A percentile compares a stretch with the other conserved stretches of the same genome.
phyloP scores from a whole-genome alignment of 306 rosid genomes.

The Fragaria iinumae region DNA sequence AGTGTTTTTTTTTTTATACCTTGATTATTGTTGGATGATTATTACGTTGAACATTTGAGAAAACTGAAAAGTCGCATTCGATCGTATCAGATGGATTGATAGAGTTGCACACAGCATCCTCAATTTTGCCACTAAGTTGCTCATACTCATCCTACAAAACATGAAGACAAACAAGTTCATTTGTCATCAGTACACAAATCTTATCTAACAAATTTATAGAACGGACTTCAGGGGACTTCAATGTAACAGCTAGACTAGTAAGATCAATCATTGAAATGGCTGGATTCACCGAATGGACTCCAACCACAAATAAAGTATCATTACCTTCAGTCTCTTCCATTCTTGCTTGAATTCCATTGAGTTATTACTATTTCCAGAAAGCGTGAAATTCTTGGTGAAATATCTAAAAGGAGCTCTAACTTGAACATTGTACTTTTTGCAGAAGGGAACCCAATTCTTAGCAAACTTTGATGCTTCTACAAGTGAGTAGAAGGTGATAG shows the following conservation, averaged over 20 bases:
- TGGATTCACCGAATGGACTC: neutral
- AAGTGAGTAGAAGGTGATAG: conserved; percentile 55
- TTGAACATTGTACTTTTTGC: conserved; percentile 47
- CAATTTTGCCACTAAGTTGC: conserved; percentile 34
- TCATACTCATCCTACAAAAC: conserved; percentile 55
- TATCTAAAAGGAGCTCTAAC: conserved; percentile 60
- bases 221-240: neutral
- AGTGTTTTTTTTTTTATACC: conserved; percentile 26
- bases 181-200: neutral
- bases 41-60: conserved; percentile 29
- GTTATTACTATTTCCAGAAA: neutral
- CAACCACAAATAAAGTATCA: neutral
- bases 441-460: conserved; percentile 57
- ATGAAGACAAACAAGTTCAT: neutral
- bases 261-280: neutral
- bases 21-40: conserved; percentile 60
- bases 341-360: conserved; percentile 21
- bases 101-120: conserved; percentile 27
- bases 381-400: conserved; percentile 15
- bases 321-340: conserved; percentile 44
- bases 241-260: neutral
- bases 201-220: neutral
- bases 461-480: conserved; percentile 57
- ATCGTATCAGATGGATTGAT: conserved; percentile 3
- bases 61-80: conserved; percentile 31